Evolutionary conservation across 75 land plant species (phyloP), one percentile per base, ranked within the genome.

Genomic region (Picea glauca): DNA sequence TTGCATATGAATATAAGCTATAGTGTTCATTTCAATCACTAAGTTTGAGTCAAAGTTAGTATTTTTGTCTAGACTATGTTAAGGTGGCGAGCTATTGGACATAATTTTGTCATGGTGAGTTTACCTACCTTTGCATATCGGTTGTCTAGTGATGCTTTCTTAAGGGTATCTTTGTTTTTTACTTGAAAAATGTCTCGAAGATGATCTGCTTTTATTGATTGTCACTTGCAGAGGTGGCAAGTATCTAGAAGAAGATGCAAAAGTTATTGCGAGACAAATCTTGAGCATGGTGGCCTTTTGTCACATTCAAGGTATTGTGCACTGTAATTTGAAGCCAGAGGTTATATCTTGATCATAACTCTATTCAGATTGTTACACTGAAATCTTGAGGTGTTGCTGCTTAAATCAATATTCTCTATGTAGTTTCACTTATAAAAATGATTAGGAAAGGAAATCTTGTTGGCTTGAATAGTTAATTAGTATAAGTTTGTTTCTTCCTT

Each of bases 241-340:
- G 79, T 93, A 93, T 59, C 72, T 85, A 0, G 95, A 93, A 72
- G 95, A 92, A 74, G 94, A 93, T 87, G 96, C 96, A 12, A 93
- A 93, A 72, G 63, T 77, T 61, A 90, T 93, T 18, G 80, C 90
- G 67, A 68, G 80, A 46, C 96, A 93, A 74, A 93, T 93, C 65
- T 81, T 93, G 58, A 92, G 84, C 81, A 91, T 90, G 76, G 92
- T 90, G 64, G 85, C 94, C 23, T 93, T 93, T 80, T 93, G 92
- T 73, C 96, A 93, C 76, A 90, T 93, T 62, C 96, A 93, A 77
- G 92, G 96, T 64, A 94, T 93, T 78, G 96, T 93, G 35, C 96
- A 93, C 67, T 92, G 95, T 63, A 94, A 93, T 83, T 78, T 93
- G 33, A 93, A 93, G 77, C 96, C 94, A 60, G 94, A 93, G 96